Conservation (phyloP, 352 stramenopile genomes). For the Globisporangium rhizosaccharum region DNA sequence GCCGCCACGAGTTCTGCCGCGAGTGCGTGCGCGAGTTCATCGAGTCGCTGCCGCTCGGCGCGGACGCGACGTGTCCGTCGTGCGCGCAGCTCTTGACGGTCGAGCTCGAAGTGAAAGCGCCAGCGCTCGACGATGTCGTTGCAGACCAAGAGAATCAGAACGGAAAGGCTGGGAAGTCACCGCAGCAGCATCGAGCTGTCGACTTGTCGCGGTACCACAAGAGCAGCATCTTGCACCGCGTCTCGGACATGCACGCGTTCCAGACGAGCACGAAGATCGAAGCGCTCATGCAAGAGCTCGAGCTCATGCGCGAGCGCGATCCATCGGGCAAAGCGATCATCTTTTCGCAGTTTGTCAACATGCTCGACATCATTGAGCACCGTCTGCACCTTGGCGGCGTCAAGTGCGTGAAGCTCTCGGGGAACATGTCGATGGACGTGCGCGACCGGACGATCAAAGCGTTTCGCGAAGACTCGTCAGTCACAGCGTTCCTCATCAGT, state of each 20-base stretch:
- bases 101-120: slow-evolving; percentile 44
- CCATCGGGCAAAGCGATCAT: slow-evolving; percentile 97
- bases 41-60: slow-evolving; percentile 58
- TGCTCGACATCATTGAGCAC: slow-evolving; percentile 98
- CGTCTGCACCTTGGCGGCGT: slow-evolving; percentile 87
- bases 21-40: slow-evolving; percentile 81
- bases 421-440: slow-evolving; percentile 86
- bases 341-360: slow-evolving; percentile 99
- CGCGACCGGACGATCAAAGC: slow-evolving; percentile 74
- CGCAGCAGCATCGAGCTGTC: slow-evolving; percentile 14
- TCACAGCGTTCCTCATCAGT: slow-evolving; percentile 97
- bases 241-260: slow-evolving; percentile 63
- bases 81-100: slow-evolving; percentile 86
- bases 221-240: slow-evolving; percentile 60
- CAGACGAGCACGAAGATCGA: slow-evolving; percentile 97
- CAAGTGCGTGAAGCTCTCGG: slow-evolving; percentile 89
- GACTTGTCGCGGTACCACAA: slow-evolving; percentile 66
- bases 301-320: slow-evolving; percentile 91
- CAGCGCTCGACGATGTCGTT: slow-evolving; percentile 10
- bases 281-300: slow-evolving; percentile 95
- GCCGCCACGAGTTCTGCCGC: slow-evolving; percentile 90
- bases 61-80: slow-evolving; percentile 55
- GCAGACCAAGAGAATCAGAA: slow-evolving; percentile 7
- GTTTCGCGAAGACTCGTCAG: slow-evolving; percentile 87
- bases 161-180: background rate